Evolutionary conservation across 495 filamentous ascomycete species (phyloP).

Genomic region (Aspergillus asperescens): DNA sequence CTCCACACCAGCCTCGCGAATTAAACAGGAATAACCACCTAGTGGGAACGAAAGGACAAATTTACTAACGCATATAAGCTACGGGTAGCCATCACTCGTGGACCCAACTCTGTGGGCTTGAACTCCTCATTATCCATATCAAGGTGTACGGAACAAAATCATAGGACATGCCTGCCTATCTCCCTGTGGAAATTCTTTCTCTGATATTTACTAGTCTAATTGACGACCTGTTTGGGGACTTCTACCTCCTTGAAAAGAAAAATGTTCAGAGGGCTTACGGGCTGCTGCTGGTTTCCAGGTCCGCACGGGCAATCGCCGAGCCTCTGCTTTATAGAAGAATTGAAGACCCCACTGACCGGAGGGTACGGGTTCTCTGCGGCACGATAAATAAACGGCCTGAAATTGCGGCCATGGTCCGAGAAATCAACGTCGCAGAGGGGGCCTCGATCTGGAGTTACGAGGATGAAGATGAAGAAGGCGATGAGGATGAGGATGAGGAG

Average conservation of each 20-base stretch:
- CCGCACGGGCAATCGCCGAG: background rate
- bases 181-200: constrained; percentile 1
- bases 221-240: background rate
- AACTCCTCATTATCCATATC: no score
- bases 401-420: background rate
- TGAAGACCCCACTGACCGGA: background rate
- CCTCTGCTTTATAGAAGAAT: background rate
- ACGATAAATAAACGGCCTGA: background rate
- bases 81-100: no score
- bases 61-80: no score
- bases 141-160: no score
- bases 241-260: background rate
- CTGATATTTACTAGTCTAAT: background rate
- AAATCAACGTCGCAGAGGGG: background rate
- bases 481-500: background rate
- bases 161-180: background rate
- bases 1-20: no score
- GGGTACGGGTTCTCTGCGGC: background rate
- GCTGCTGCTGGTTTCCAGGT: background rate
- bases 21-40: no score
- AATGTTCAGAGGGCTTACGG: background rate
- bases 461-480: background rate
- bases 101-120: no score
- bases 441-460: background rate
- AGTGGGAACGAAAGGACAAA: no score